A percentile compares a stretch with the other conserved stretches of the same genome.
phyloP scores from a whole-genome alignment of 169 alveolate species.

The Plasmodium gallinaceum region DNA sequence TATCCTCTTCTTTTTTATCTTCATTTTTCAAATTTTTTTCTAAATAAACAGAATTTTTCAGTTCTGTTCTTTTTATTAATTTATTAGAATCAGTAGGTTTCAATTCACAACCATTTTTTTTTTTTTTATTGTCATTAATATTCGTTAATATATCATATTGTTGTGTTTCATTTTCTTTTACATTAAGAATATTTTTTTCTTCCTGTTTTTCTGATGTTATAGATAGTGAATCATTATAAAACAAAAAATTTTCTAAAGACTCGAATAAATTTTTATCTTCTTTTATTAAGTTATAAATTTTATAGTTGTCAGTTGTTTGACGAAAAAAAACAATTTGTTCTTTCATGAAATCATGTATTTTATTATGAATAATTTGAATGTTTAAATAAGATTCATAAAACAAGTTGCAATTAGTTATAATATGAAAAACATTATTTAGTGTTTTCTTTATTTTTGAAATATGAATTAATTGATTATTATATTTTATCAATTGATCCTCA shows the following conservation, averaged over 20 bases:
- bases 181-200: no score
- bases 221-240: no score
- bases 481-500: constrained; percentile 17
- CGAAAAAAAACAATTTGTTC: neutral
- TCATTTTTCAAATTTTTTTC: no score
- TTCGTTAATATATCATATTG: no score
- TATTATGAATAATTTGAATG: constrained; percentile 13
- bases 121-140: no score
- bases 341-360: neutral
- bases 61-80: no score
- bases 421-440: constrained; percentile 7
- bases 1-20: neutral
- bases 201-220: no score
- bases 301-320: neutral
- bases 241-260: neutral
- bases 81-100: no score
- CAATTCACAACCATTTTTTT: no score
- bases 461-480: constrained; percentile 10
- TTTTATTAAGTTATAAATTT: constrained; percentile 8
- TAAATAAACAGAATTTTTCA: no score
- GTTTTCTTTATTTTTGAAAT: constrained; percentile 8
- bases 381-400: constrained; percentile 5
- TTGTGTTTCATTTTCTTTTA: no score
- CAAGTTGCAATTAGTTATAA: neutral
- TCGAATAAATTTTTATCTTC: neutral